Base-by-base conservation (phyloP, 108 stramenopile genomes). In the Cyclotella baltica region DNA sequence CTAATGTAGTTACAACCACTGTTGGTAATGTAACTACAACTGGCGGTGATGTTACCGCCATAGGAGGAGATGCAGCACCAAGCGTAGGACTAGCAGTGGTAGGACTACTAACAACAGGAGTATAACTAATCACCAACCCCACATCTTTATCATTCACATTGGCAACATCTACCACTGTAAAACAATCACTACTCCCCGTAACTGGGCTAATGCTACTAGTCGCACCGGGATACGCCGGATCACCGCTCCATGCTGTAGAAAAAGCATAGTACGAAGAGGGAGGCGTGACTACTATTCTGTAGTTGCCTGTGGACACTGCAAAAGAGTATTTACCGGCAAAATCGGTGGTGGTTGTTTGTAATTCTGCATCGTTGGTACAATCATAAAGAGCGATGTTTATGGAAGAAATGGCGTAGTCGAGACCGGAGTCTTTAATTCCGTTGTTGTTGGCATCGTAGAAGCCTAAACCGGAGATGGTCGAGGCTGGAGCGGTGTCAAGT, bases 361-460 rank as follows among this genome's bases (percentile, higher is more conserved):
- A 0, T 8, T 6, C 2, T 13, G 40, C 27, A 23, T 11, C 27
- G 43, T 65, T 47, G 11, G 64, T 65, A 31, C 64, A 65, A 13
- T 22, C 1, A 20, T 47, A 31, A 22, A 65, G 40, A 2, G 38
- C 15, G 1, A 65, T 20, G 22, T 22, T 10, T 5, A 65, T 65
- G 25, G 38, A 23, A 0, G 38, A 27, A 25, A 65, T 20, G n/a
- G 64, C 9, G 23, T 65, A 65, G 6, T 65, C 64, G 38, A 46
- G 25, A 19, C 1, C 3, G 64, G 1, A 4, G 11, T 65, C 64
- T 19, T 31, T 28, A 10, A 65, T 65, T 8, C 64, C 64, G 40
- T 65, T 47, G 64, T 65, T 46, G 64, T 43, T 65, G 40, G 64
- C 20, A 23, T 65, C 64, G 11, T 46, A 65, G 64, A 65, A 65